Base-by-base conservation (phyloP, 163 green algal genomes). In the Scenedesmus sp. region DNA sequence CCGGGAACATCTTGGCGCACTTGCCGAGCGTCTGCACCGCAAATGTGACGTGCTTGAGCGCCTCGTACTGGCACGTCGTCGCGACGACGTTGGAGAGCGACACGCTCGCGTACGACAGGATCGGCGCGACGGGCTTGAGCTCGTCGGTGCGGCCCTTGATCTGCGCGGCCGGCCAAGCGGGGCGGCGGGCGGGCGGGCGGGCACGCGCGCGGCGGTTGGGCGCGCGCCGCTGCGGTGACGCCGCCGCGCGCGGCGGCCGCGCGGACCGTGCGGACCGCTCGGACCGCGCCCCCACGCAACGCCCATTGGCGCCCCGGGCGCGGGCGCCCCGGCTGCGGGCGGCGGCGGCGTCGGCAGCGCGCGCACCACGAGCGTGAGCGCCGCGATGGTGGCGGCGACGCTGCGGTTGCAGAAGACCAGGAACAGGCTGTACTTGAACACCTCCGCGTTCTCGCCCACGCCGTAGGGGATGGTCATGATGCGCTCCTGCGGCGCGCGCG, bases 31-130 rank as follows among this genome's bases (percentile, higher is more conserved):
- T 97, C 80, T 99, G 96, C 17, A 97, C 71, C 0, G 96, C 95
- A 78, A 99, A 99, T 34, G 87, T 94, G 5, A 99, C 91, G 87
- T 98, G 95, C 82, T 96, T 97, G 24, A 99, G 89, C 14, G 96
- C 96, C 84, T 99, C 95, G 64, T 99, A 98, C 84, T 99, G 96
- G 87, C 96, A 99, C 60, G 88, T 94, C 1, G 96, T 99, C 34
- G 96, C 95, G 47, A 97, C 81, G 36, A 97, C 91, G 67, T 97
- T 96, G 28, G 89, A 94, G 28, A 94, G 56, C 2, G 90, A 96
- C 2, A 99, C 93, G 11, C 83, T 89, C 5, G 92, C 90, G 79
- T 98, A 99, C 34, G 86, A 86, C 48, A 88, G 90, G 17, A 95
- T 74, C 10, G 89, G 89, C 17, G 92, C 90, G 9, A 94, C 87